Evolutionary conservation across 371 early-diverging fungal genomes (phyloP), one percentile per base, ranked within the genome.

Genomic region (Zychaea mexicana): DNA sequence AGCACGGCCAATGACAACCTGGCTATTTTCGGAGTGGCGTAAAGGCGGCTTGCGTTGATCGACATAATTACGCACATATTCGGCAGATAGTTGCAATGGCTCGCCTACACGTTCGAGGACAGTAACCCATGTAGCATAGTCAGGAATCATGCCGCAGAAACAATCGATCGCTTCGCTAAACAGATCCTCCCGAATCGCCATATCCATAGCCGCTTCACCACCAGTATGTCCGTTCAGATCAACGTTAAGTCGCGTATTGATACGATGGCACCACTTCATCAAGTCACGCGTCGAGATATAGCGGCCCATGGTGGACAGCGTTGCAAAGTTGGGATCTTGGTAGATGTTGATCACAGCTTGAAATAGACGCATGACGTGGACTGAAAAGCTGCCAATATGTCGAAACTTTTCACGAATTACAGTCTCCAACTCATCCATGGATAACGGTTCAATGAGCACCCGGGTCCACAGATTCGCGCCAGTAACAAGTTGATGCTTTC

Each of bases 91-190:
- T n/a, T 85, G 88, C 22, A 98, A 74, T 5, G 87, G 85, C 3
- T 77, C 78, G 27, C 96, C 97, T 13, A 97, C 69, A 6, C 77
- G 71, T 57, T 81, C 76, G 26, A 90, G 69, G 5, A 92, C 82
- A 5, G 69, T 60, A 28, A 85, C 81, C 85, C 93, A 92, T 19
- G 79, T 72, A 3, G 77, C 84, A 60, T 85, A 81, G 60, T 90
- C 88, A 6, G 91, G 74, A 57, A 96, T 90, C 90, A 94, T 93
- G 46, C 89, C 89, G 27, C 90, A 89, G 66, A 98, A 96, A 53
- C 90, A 89, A 70, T 97, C 98, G 15, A 89, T 85, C 0, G 94
- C 98, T 74, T 97, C 97, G 32, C 85, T 85, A 64, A 92, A 92
- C 33, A 90, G 60, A 63, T 85, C 85, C 56, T 83, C 79, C 21